Percentiles rank a stretch among this genome's conserved stretches.
Conservation (phyloP, 208 protist genomes). For the Entamoeba invadens region DNA sequence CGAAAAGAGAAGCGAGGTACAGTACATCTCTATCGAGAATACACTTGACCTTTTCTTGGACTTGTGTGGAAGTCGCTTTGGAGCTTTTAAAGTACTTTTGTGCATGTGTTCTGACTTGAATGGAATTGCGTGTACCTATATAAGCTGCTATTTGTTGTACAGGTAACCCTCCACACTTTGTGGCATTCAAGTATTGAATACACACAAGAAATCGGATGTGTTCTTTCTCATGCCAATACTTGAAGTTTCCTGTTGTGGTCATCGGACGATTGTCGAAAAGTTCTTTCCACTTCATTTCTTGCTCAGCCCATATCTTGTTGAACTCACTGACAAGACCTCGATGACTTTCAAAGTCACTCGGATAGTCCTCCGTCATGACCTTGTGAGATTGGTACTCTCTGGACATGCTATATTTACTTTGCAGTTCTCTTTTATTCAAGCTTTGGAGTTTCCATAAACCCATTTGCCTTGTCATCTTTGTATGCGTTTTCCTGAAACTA, state of each 20-base stretch:
- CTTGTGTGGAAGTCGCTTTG: not conserved
- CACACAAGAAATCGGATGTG: not conserved
- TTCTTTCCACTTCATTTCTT: not conserved
- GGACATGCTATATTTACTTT: no score
- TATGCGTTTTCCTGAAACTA: no score
- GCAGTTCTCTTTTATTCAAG: no score
- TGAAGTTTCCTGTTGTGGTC: not conserved
- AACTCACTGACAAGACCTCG: not conserved
- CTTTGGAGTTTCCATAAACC: no score
- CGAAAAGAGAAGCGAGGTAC: not conserved
- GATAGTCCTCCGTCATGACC: no score
- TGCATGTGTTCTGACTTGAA: not conserved
- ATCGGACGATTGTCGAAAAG: not conserved
- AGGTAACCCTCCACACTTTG: not conserved
- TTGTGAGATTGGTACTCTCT: no score
- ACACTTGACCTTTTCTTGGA: not conserved
- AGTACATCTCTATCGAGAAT: not conserved
- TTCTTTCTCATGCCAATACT: not conserved
- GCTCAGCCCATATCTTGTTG: not conserved
- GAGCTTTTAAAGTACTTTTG: not conserved
- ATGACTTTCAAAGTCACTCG: not conserved
- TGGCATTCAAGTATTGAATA: not conserved
- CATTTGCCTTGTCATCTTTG: no score
- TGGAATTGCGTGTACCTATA: not conserved
- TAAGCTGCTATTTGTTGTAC: not conserved